phyloP scores from a whole-genome alignment of 2,329 filamentous ascomycete species.

The Colletotrichum siamense region DNA sequence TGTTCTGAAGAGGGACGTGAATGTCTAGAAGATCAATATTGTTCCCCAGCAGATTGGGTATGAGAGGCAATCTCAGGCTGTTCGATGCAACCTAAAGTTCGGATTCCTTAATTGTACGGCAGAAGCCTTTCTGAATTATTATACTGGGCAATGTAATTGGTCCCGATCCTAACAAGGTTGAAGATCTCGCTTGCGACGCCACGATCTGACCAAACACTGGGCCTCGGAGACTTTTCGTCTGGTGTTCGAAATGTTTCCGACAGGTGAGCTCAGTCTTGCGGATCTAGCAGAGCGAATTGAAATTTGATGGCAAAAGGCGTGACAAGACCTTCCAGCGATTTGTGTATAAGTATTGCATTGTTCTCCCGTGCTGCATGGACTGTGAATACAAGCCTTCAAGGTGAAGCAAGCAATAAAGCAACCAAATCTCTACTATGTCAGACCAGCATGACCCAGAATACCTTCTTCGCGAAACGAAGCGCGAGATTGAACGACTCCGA shows the following conservation, averaged over 20 bases:
- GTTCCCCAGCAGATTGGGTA: not conserved
- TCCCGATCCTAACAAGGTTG: fast-evolving
- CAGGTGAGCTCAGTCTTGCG: not conserved
- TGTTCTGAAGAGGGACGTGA: not conserved
- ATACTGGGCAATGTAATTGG: not conserved
- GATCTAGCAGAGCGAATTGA: fast-evolving
- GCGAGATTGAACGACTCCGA: not conserved
- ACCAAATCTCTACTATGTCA: not conserved
- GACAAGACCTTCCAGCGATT: not conserved
- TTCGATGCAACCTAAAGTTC: not conserved
- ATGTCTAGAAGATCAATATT: not conserved
- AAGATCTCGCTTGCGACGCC: not conserved
- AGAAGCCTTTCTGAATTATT: not conserved
- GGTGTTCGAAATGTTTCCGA: not conserved
- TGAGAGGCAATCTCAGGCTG: not conserved
- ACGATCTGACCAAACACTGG: not conserved
- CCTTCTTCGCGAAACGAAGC: not conserved
- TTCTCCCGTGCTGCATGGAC: not conserved
- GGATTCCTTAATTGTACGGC: fast-evolving
- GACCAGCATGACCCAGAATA: not conserved
- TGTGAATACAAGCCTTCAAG: not conserved
- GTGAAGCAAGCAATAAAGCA: not conserved
- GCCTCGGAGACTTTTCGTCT: not conserved
- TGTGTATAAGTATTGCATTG: not conserved
- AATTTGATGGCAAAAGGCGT: not conserved